Conservation (phyloP, 2,329 filamentous ascomycete species). For the Colletotrichum sp. region DNA sequence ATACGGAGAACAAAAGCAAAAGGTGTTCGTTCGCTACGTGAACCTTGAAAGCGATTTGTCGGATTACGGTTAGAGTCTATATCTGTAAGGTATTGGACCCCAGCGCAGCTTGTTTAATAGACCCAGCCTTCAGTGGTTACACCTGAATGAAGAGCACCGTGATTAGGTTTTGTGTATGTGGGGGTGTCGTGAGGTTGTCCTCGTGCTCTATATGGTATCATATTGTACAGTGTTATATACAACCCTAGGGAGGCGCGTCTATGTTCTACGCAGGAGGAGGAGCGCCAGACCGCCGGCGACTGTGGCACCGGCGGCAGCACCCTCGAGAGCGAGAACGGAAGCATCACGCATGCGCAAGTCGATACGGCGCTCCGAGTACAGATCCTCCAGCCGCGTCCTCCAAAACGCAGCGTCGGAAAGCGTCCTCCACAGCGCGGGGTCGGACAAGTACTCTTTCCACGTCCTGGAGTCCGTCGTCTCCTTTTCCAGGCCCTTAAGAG, state of each 20-base stretch:
- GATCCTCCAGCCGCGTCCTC: conserved; percentile 56
- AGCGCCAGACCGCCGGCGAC: conserved; percentile 61
- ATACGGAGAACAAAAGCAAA: not conserved
- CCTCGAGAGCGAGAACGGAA: conserved; percentile 72
- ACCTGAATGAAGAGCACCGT: not conserved
- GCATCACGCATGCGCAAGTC: conserved; percentile 72
- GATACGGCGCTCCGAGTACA: conserved; percentile 70
- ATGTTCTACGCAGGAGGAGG: conserved; percentile 46
- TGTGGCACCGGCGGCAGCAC: conserved; percentile 69
- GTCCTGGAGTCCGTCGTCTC: conserved; percentile 23
- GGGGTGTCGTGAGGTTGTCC: not conserved
- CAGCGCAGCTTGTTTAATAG: conserved; percentile 18
- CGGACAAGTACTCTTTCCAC: conserved; percentile 49
- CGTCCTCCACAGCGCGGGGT: conserved; percentile 34
- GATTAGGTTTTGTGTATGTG: not conserved
- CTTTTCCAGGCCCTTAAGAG: not conserved
- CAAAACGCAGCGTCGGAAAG: conserved; percentile 33
- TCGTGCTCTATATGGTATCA: conserved; percentile 21
- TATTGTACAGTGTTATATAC: conserved; percentile 20
- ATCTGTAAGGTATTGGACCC: not conserved
- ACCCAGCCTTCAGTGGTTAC: conserved; percentile 2
- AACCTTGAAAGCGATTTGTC: conserved; percentile 8
- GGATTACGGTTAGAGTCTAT: conserved; percentile 5
- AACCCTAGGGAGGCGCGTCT: conserved; percentile 22
- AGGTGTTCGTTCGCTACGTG: conserved; percentile 8